Evolutionary conservation across 2,329 filamentous ascomycete species (phyloP).

Genomic region (Arthrocladium fulminans): DNA sequence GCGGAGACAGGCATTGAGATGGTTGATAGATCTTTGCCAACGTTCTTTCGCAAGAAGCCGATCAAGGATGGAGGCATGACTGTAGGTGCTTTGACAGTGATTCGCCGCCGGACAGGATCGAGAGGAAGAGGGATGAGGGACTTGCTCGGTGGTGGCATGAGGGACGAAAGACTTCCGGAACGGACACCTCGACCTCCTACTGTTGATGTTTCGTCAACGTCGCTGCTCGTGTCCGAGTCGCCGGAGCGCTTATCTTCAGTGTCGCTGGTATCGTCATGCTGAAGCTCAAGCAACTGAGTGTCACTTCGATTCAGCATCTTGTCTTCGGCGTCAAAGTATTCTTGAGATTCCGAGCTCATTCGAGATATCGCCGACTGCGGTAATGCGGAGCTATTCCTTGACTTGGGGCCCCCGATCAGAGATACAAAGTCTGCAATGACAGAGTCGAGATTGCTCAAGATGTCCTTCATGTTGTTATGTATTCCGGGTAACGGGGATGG

Average conservation of each 20-base stretch:
- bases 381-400: conserved; percentile 51
- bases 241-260: conserved; percentile 40
- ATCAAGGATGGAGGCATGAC: conserved; percentile 83
- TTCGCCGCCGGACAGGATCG: conserved; percentile 56
- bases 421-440: conserved; percentile 74
- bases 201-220: conserved; percentile 41
- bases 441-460: conserved; percentile 76
- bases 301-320: conserved; percentile 37
- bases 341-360: conserved; percentile 77
- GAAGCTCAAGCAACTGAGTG: conserved; percentile 66
- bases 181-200: conserved; percentile 23
- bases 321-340: conserved; percentile 89
- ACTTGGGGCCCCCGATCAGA: conserved; percentile 69
- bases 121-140: conserved; percentile 69
- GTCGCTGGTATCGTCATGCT: conserved; percentile 45
- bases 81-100: conserved; percentile 62
- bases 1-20: conserved; percentile 97
- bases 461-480: conserved; percentile 71
- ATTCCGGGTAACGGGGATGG: conserved; percentile 53
- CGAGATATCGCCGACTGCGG: conserved; percentile 47
- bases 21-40: conserved; percentile 91
- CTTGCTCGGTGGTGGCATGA: conserved; percentile 71
- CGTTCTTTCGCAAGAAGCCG: conserved; percentile 90
- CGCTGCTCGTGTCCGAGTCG: conserved; percentile 57
- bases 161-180: conserved; percentile 33